phyloP scores from a whole-genome alignment of 352 stramenopile genomes.

The Globisporangium iwayamae region DNA sequence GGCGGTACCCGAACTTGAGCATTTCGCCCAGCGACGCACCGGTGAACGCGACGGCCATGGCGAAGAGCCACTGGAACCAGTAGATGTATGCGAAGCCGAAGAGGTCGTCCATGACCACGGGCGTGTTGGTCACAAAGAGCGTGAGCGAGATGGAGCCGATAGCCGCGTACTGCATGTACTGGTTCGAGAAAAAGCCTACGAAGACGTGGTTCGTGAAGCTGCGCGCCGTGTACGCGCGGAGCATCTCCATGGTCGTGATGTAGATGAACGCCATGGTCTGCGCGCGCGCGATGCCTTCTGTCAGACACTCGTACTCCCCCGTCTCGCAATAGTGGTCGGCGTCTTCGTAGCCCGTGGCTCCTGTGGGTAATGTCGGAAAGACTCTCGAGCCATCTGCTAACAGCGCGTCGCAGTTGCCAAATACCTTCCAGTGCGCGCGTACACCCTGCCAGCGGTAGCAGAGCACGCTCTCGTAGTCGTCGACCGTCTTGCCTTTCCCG shows the following conservation, averaged over 20 bases:
- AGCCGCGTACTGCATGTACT: slow-evolving; percentile 38
- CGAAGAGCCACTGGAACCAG: slow-evolving; percentile 40
- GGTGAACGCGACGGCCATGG: slow-evolving; percentile 32
- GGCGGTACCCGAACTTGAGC: slow-evolving; percentile 40
- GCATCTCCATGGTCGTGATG: slow-evolving; percentile 50
- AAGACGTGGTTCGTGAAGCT: slow-evolving; percentile 47
- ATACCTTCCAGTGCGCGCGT: slow-evolving; percentile 45
- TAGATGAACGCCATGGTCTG: slow-evolving; percentile 46
- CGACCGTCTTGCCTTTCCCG: slow-evolving; percentile 32
- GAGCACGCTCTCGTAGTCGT: slow-evolving; percentile 53
- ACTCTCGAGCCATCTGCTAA: slow-evolving; percentile 42
- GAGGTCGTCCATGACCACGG: slow-evolving; percentile 32
- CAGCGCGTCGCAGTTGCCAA: slow-evolving; percentile 51
- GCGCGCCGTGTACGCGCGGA: slow-evolving; percentile 41
- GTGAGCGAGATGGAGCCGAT: slow-evolving; percentile 37
- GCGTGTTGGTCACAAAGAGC: slow-evolving; percentile 32
- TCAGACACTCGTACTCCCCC: slow-evolving; percentile 52
- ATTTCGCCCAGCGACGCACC: slow-evolving; percentile 30
- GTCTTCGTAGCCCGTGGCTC: slow-evolving; percentile 30
- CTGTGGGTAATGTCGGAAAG: slow-evolving; percentile 38
- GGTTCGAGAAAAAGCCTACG: slow-evolving; percentile 32
- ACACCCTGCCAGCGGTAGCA: slow-evolving; percentile 52
- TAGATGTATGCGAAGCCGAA: slow-evolving; percentile 41
- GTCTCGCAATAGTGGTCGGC: slow-evolving; percentile 50
- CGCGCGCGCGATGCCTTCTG: slow-evolving; percentile 32